Base-by-base conservation (phyloP, 208 protist species). In the Crithidia mellificae region DNA sequence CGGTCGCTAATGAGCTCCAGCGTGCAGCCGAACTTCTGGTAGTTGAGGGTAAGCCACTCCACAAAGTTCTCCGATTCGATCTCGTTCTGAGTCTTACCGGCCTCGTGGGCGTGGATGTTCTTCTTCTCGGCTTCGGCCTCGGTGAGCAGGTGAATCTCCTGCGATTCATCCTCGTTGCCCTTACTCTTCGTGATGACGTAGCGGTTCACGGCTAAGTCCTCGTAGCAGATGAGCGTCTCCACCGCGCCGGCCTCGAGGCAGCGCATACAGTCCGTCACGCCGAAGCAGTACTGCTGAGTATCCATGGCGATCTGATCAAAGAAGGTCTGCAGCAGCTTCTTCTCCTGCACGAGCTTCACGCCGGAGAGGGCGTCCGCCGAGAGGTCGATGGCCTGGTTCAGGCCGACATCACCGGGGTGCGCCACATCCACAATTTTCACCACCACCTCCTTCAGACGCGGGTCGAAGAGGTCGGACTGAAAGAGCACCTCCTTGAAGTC, bases 301-400 rank as follows among this genome's bases (percentile, higher is more conserved):
- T 99, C 98, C 59, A 94, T 88, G 9, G 98, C 88, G 70, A 99
- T 99, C 56, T 99, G 88, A 41, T 99, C 98, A 72, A 99, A 99
- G 89, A 99, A 99, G 34, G 76, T 80, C 47, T 97, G 83, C 59
- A 99, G 90, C 38, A 99, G 78, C 81, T 99, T 99, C 89, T 99
- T 99, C 89, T 99, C 99, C 82, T 99, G 88, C 53, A 99, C 88
- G 47, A 99, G 98, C 84, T 99, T 99, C 34, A 99, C 99, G 53
- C 98, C 97, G 8, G 82, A 78, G 8, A 99, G 79, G 22, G 83
- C 72, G 44, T 99, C 99, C 0, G 90, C 78, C 17, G 96, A 89
- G 20, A 99, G 88, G 70, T 99, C 98, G 64, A 99, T 99, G 22
- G 99, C 98, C 87, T 99, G 99, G 80, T 99, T 99, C 74, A 99